Evolutionary conservation across 495 filamentous ascomycete genomes (phyloP), one percentile per base, ranked within the genome.

Genomic region (Barbatosphaeria neglecta): DNA sequence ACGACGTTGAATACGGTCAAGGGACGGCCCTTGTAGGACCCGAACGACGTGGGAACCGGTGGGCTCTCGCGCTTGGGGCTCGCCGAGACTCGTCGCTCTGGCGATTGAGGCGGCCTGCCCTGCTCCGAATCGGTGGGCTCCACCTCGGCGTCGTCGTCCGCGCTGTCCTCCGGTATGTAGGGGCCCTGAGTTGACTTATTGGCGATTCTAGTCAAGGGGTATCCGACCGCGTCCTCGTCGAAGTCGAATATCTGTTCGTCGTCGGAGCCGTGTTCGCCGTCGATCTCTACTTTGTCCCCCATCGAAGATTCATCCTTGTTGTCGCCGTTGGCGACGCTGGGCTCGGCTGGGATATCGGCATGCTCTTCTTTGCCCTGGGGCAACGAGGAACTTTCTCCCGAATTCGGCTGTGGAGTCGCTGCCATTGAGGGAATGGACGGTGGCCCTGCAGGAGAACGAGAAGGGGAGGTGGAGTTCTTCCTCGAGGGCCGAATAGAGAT

Each of bases 11-110:
- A 50, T 17, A 63, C 60, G 19, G 55, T 46, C 22, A 65, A 54
- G 33, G 66, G 38, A 18, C 55, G 56, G 16, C 70, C 70, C 22
- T 61, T 65, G 47, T 69, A 74, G 17, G 70, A 74, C 15, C 70
- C 70, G 4, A 63, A 43, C 16, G 54, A 60, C 43, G 44, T 50
- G 43, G 16, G 50, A 48, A 24, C 59, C 51, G 25, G 43, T 49
- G 13, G 66, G 59, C 33, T 48, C 43, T 2, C 53, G 41, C 4
- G 51, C 43, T 22, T 51, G 33, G 20, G 44, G 56, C 10, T 10
- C 5, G 39, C 3, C 11, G n/a, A 4, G 39, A 22, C 11, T 3
- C 20, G 4, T 2, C 20, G 22, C 3, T 6, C 11, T 6, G 20
- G 22, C 8, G 22, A 15, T 10, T 16, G 7, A 5, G 39, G n/a